Conservation (phyloP, 116 monocot species). For the Dioscorea cayenensis region DNA sequence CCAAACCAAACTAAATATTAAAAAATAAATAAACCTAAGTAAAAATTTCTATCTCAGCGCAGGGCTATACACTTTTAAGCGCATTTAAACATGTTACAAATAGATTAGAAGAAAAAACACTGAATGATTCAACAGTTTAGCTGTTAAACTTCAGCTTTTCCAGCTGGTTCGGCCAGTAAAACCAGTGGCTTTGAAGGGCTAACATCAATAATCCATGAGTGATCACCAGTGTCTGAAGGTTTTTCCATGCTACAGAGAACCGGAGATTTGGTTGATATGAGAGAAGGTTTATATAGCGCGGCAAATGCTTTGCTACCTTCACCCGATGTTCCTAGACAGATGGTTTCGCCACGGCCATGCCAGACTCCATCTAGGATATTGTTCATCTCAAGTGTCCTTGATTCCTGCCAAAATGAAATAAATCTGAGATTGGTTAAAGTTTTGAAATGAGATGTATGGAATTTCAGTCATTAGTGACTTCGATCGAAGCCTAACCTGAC, state of each 20-base stretch:
- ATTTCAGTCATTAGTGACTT: no score
- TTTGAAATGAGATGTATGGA: no score
- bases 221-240: slow-evolving; percentile 16
- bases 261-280: slow-evolving; percentile 32
- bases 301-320: slow-evolving; percentile 46
- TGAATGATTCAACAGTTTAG: no score
- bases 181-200: slow-evolving; percentile 11
- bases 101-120: no score
- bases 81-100: no score
- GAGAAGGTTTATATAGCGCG: slow-evolving; percentile 23
- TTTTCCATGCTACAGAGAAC: slow-evolving; percentile 52
- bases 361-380: slow-evolving; percentile 78
- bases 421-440: background rate
- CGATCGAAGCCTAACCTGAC: slow-evolving; percentile 37
- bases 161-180: background rate
- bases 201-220: slow-evolving; percentile 19
- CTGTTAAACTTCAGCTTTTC: background rate
- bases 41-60: no score
- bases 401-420: slow-evolving; percentile 43
- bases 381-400: slow-evolving; percentile 83
- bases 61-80: no score
- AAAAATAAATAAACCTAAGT: no score
- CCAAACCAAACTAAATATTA: no score
- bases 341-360: slow-evolving; percentile 77
- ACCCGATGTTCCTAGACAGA: slow-evolving; percentile 50